Base-by-base conservation (phyloP, 306 rosid genomes). In the Pachyrhizus erosus region DNA sequence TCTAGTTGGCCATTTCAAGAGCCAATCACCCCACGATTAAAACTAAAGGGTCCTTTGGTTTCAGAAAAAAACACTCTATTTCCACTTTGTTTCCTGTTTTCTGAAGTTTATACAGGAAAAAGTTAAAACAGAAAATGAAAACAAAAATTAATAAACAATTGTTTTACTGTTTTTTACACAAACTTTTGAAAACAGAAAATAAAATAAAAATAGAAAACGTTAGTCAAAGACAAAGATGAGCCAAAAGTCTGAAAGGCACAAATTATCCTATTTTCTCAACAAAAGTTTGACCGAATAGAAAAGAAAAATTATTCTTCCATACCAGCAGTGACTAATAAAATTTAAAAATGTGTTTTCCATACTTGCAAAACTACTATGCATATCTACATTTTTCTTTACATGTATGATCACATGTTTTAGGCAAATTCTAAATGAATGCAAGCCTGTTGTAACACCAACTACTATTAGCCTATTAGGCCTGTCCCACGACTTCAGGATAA, bases 401-500 rank as follows among this genome's bases (percentile, higher is more conserved):
- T 40, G 39, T 49, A 49, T 52, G 39, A 73, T 72, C 11, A 54
- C 37, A 12, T 27, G 66, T 42, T 23, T 23, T 64, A 6, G 21
- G 58, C 1, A 43, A 42, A 73, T 12, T 52, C 24, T 29, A 67
- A 15, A 77, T 12, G 23, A 70, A 15, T 10, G 39, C 26, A 29
- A 58, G 73, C 58, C 45, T 7, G 33, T 34, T 12, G 20, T 45
- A 67, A 17, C 12, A 24, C 54, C 61, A 37, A 70, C 20, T 2
- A 71, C 14, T 64, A 60, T 42, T 40, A 79, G 57, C 27, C 9
- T 64, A 60, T 43, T 43, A 80, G 60, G 48, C 23, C 26, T 24
- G 20, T 33, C 43, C 45, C 33, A 52, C n/a, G n/a, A n/a, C 52
- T 66, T 76, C 33, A 58, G 20, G 42, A 81, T 31, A 49, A 77